Percentiles rank a stretch among this genome's conserved stretches.
These are phyloP conservation scores for Acanthamoeba polyphaga DNA, from an alignment of 208 protist species.

Conservation along the genomic window DNA sequence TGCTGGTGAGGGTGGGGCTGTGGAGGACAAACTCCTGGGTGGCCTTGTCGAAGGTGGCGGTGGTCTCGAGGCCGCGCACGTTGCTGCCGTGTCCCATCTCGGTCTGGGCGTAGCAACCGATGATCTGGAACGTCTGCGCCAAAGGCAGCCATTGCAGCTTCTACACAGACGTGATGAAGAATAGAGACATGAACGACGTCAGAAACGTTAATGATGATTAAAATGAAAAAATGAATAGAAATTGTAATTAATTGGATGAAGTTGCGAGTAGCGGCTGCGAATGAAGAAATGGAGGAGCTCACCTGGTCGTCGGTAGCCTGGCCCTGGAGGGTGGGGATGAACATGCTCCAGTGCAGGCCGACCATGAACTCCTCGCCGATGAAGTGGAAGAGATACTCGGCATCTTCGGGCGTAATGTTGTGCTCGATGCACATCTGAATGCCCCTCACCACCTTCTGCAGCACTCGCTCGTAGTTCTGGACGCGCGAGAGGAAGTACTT, in stretches of 20 bases:
- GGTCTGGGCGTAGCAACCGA: constrained; percentile 73
- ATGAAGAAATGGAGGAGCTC: not conserved
- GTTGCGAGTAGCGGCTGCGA: not conserved
- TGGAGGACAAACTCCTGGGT: constrained; percentile 87
- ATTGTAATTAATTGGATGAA: no score
- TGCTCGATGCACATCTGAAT: not conserved
- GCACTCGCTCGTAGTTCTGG: constrained; percentile 3
- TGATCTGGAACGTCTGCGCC: constrained; percentile 16
- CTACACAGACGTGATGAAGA: not conserved
- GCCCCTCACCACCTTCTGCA: constrained; percentile 12
- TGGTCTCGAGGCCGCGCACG: constrained; percentile 87
- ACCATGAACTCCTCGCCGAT: not conserved
- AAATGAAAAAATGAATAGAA: not conserved
- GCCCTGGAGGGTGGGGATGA: constrained; percentile 38
- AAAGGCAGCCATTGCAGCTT: not conserved
- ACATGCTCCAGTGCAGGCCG: constrained; percentile 48
- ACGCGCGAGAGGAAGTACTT: constrained; percentile 53
- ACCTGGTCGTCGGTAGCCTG: constrained; percentile 46
- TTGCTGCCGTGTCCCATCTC: constrained; percentile 77
- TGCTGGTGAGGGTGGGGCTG: constrained; percentile 77
- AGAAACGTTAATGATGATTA: not conserved
- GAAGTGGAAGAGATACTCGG: not conserved
- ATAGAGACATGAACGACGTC: no score
- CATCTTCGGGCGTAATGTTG: not conserved
- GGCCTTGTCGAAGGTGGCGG: constrained; percentile 80